Conservation (phyloP, 1,284 basidiomycete species). For the Tilletiaria anomala region DNA sequence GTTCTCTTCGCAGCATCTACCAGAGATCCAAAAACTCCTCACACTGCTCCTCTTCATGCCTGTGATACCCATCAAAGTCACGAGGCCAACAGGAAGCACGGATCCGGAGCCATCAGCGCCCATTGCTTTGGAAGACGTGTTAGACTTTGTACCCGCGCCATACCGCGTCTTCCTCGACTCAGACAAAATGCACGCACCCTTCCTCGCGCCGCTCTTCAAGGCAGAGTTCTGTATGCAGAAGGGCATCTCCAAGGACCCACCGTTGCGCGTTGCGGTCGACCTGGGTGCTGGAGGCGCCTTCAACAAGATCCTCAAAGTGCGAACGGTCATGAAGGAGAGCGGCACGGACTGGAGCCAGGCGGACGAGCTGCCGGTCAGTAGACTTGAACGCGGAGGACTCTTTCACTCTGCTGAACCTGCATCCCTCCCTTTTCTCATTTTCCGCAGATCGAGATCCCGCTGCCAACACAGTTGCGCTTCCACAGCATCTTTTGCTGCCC, state of each 20-base stretch:
- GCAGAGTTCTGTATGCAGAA: slow-evolving; percentile 75
- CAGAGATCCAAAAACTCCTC: slow-evolving; percentile 63
- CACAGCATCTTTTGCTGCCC: slow-evolving; percentile 96
- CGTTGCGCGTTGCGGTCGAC: slow-evolving; percentile 70
- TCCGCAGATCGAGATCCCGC: slow-evolving; percentile 74
- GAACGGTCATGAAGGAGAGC: slow-evolving; percentile 76
- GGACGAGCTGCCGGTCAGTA: slow-evolving; percentile 70
- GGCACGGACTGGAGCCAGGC: slow-evolving; percentile 80
- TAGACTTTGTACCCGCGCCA: slow-evolving; percentile 11
- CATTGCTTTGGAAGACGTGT: slow-evolving; percentile 5
- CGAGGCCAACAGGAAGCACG: too few relatives aligned
- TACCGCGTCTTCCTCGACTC: slow-evolving; percentile 22
- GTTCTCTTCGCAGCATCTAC: slow-evolving; percentile 53
- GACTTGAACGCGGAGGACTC: background rate
- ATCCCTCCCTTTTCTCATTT: background rate
- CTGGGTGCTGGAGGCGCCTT: slow-evolving; percentile 79
- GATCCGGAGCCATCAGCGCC: too few relatives aligned
- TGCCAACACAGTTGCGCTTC: slow-evolving; percentile 60
- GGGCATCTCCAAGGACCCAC: slow-evolving; percentile 73
- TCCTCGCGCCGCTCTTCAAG: slow-evolving; percentile 65
- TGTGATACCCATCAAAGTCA: background rate
- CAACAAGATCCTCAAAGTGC: slow-evolving; percentile 75
- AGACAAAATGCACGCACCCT: slow-evolving; percentile 45
- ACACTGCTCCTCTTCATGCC: slow-evolving; percentile 61
- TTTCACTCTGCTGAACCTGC: background rate